phyloP scores from a whole-genome alignment of 768 basidiomycete genomes.

The Trametes elegans region DNA sequence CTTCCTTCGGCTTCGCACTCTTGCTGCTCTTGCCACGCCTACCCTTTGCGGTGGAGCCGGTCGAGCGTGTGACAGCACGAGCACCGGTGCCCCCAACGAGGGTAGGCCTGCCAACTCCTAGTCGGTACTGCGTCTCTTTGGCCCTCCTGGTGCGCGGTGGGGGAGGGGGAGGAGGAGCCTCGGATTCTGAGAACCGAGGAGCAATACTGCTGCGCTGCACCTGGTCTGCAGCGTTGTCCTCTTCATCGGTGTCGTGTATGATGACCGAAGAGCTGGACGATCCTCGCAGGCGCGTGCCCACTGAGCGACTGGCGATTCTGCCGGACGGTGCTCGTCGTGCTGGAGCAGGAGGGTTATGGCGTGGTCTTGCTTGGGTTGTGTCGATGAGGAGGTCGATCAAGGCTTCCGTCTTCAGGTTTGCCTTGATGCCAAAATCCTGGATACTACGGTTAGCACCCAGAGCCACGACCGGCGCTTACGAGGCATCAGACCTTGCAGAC shows the following conservation, averaged over 20 bases:
- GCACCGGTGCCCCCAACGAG: constrained; percentile 66
- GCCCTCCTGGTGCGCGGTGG: constrained; percentile 60
- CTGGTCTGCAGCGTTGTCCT: constrained; percentile 35
- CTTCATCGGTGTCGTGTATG: constrained; percentile 44
- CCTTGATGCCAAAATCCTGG: constrained; percentile 78
- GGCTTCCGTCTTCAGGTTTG: constrained; percentile 78
- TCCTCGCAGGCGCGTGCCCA: constrained; percentile 28
- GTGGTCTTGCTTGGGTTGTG: constrained; percentile 31
- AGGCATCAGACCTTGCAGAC: constrained; percentile 51
- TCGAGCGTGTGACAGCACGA: constrained; percentile 60
- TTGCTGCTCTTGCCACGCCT: constrained; percentile 51
- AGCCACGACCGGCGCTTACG: background rate
- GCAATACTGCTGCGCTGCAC: background rate
- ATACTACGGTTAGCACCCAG: background rate
- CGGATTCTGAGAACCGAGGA: constrained; percentile 15
- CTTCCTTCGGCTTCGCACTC: constrained; percentile 49
- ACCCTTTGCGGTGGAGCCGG: constrained; percentile 42
- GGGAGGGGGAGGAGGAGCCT: constrained; percentile 25
- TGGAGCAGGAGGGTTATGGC: constrained; percentile 19
- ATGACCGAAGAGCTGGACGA: constrained; percentile 36
- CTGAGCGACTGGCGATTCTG: constrained; percentile 31
- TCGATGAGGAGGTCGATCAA: constrained; percentile 73
- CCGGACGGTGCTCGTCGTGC: constrained; percentile 33
- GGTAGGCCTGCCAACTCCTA: constrained; percentile 72
- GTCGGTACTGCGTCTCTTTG: constrained; percentile 63